Evolutionary conservation across 2,329 filamentous ascomycete species (phyloP), one percentile per base, ranked within the genome.

Genomic region (Pseudomassariella vexata): DNA sequence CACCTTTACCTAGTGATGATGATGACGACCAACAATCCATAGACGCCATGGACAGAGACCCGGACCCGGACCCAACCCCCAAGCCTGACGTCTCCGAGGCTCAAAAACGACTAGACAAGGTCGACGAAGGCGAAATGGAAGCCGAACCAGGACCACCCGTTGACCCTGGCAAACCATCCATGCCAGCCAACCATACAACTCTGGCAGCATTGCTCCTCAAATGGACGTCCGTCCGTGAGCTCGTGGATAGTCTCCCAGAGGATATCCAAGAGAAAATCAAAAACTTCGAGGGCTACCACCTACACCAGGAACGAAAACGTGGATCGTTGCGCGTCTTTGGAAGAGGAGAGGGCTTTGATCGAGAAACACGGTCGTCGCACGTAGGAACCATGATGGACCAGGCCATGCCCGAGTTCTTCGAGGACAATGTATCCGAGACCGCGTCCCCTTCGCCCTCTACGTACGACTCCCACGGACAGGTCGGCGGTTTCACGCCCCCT

Each of bases 111-210:
- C 35, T 56, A n/a, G 52, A 53, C 9, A 47, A 55, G 32, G 52
- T 57, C 24, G 53, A 59, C 9, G 53, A 60, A 29, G 70, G 75
- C 19, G 65, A 70, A 32, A 55, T 65, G 30, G 70, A 76, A 35
- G 60, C 60, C 2, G 66, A 71, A 26, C 68, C 71, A 14, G 68
- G 69, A 6, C 66, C 68, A 6, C 60, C 66, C 9, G 69, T 74
- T 6, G 62, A 59, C 9, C 70, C 71, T 1, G 78, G 76, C 28
- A 71, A 79, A 42, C 73, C 84, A 10, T 76, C 82, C 2, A 85
- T 94, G 35, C 85, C 87, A 1, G 75, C 80, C 18, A 85, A 94
- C 44, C 90, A 96, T 50, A 94, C 86, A 0, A 95, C 89, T 1
- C 77, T 87, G n/a, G 88, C 88, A 1, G 85, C 92, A 30, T 76